Evolutionary conservation across 1,139 yeast genomes (phyloP), one percentile per base, ranked within the genome.

Genomic region (Nematodospora anomalae): DNA sequence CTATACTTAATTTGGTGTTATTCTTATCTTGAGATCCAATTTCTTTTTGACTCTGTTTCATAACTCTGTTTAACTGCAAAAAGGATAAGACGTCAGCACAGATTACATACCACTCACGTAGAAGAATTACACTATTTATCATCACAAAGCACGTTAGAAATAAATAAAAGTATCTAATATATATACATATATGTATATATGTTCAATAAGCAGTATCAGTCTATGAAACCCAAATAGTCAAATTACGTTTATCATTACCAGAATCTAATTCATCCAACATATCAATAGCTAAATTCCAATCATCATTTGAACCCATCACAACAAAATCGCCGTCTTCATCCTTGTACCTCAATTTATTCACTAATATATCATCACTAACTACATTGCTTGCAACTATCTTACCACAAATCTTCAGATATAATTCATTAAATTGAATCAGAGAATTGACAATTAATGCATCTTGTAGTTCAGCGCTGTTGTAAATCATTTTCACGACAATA

Each of bases 281-380:
- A 43, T 75, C 80, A 37, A 72, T 61, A 3, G 80, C 81, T 44
- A 77, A 66, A 18, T 53, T 52, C 83, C 82, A 77, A 57, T 92
- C 76, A 40, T 90, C 97, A 46, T 84, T 86, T 28, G 90, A 79
- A 51, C 82, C 88, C 64, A 92, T 79, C 36, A 86, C 81, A 33
- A 92, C 95, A 58, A 80, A 84, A 58, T 92, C 98, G 13, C 95
- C 97, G 57, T 92, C 98, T 60, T 92, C 98, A 61, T 92, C 98
- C 57, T 81, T 82, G 55, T 89, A 92, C 58, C 83, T 83, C 44
- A 92, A 71, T 52, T 82, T 76, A 44, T 58, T 64, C 27, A 68
- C 71, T 38, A 60, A 49, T 10, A 65, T 60, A 45, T 66, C 74
- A 37, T 63, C 69, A 28, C 53, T 50, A 11, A 62, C 48, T 15